Evolutionary conservation across 345 rosid genomes (phyloP), one percentile per base, ranked within the genome.

Genomic region (Citrus trifoliata): DNA sequence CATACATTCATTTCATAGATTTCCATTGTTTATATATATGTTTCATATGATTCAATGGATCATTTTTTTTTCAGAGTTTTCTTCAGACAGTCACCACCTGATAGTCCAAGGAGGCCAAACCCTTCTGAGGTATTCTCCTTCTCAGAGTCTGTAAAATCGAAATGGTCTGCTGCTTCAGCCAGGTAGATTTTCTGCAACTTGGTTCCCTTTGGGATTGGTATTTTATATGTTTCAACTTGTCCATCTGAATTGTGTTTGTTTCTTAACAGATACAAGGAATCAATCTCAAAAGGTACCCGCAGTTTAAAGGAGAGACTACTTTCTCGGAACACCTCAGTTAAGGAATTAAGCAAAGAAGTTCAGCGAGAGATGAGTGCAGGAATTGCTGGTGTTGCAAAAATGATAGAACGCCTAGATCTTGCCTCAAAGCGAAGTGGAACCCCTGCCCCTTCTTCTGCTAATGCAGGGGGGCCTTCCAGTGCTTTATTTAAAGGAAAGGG

Each of bases 341-440:
- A 91, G 91, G 97, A 93, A 87, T 84, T 95, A 80, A 90, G 98
- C 88, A 92, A 87, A 82, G 99, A 92, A 78, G 95, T 93, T 16
- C 95, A 95, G 86, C 87, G 92, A 35, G 97, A 95, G 84, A 88
- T 95, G 97, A 90, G 86, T 75, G 93, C 95, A 24, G 91, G 95
- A 75, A 80, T 94, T 81, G 93, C 97, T 83, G 95, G 96, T 38
- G 93, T 95, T 78, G 84, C 92, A 46, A 83, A 90, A 25, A 89
- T 95, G 89, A 91, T 93, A 16, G 97, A 92, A 74, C 91, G 92
- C 61, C 78, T 95, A 2, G 98, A 92, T 80, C 79, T 93, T 81
- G 79, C 89, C 70, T 79, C 93, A 37, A 95, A 88, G 82, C 88
- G 88, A 75, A 69, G 83, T 46, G 94, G 86, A 76, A 73, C 83